Base-by-base conservation (phyloP, 2,329 filamentous ascomycete genomes). In the Aspergillus nomiae region DNA sequence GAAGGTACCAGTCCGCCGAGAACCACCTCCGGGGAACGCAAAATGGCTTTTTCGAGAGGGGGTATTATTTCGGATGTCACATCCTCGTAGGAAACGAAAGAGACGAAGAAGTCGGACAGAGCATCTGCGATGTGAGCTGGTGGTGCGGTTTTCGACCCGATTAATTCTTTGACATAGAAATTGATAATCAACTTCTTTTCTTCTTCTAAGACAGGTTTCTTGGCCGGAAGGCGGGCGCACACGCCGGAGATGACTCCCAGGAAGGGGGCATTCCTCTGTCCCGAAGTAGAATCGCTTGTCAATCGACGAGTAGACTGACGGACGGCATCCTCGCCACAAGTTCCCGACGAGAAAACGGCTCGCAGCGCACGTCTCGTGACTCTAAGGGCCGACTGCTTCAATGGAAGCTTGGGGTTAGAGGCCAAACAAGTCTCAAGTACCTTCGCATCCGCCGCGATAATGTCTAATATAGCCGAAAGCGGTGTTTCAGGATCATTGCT, bases 161-260 rank as follows among this genome's bases (percentile, higher is more conserved):
- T 81, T 54, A 98, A 86, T 72, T 97, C 94, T 69, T 95, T 89
- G 16, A 87, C 85, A 75, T 96, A 98, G 76, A 94, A 99, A 8
- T 88, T 82, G 76, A 92, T 89, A 75, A 94, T 92, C 57, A 90
- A 84, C 50, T 86, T 80, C 80, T 94, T 96, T 63, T 87, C 83
- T 51, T 81, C 79, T 62, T 88, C 85, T 56, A 98, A 75, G 34
- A 88, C 77, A 6, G 86, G 78, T 71, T 88, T 90, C 56, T 88
- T 84, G 64, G 85, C 78, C 3, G 86, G 80, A 59, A 94, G 85
- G 59, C 94, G 89, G 46, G 90, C 87, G 73, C 90, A 92, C 10
- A 97, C 94, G 7, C 94, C 94, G 51, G 93, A 92, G 67, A 99
- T 86, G 56, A 96, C 87, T 21, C 95, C 95, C 1, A 99, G 85